These are phyloP conservation scores for Zygosaccharomyces kombuchaensis DNA, from an alignment of 805 yeast genomes.

Conservation along the genomic window DNA sequence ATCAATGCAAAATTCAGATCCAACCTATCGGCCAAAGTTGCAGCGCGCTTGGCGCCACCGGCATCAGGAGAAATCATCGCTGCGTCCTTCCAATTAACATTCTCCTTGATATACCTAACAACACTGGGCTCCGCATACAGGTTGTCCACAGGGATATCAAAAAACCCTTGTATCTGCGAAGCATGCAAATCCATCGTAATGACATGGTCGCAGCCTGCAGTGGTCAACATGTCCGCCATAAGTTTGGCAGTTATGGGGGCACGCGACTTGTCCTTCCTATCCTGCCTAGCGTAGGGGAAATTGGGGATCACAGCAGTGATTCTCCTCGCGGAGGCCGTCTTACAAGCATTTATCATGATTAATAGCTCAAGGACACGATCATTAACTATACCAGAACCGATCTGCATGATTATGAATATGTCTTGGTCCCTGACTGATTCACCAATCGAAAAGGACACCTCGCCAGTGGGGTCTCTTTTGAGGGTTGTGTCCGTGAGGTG, in stretches of 20 bases:
- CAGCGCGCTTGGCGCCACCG: slow-evolving; percentile 90
- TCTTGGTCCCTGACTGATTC: slow-evolving; percentile 86
- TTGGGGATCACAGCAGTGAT: slow-evolving; percentile 80
- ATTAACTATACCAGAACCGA: slow-evolving; percentile 73
- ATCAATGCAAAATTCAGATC: slow-evolving; percentile 80
- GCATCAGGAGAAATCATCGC: slow-evolving; percentile 84
- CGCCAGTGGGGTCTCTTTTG: slow-evolving; percentile 65
- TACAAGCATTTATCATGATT: slow-evolving; percentile 78
- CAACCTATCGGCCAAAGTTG: slow-evolving; percentile 72
- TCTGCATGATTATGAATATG: slow-evolving; percentile 71
- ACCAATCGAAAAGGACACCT: slow-evolving; percentile 70
- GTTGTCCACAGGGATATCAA: slow-evolving; percentile 78
- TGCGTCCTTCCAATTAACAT: slow-evolving; percentile 53
- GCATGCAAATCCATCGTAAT: slow-evolving; percentile 87
- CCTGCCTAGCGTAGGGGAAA: slow-evolving; percentile 87
- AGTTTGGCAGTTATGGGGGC: slow-evolving; percentile 84
- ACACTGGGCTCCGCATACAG: slow-evolving; percentile 81
- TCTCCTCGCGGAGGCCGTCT: slow-evolving; percentile 76
- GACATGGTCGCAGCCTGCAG: slow-evolving; percentile 84
- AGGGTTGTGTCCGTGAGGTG: slow-evolving; percentile 58
- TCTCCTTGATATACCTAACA: slow-evolving; percentile 65
- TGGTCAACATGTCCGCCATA: slow-evolving; percentile 75
- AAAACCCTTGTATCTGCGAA: slow-evolving; percentile 85
- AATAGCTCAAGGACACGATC: slow-evolving; percentile 70
- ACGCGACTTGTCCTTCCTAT: slow-evolving; percentile 76